Conservation (phyloP, 192 early-diverging fungal species). For the Dimargaris verticillata region DNA sequence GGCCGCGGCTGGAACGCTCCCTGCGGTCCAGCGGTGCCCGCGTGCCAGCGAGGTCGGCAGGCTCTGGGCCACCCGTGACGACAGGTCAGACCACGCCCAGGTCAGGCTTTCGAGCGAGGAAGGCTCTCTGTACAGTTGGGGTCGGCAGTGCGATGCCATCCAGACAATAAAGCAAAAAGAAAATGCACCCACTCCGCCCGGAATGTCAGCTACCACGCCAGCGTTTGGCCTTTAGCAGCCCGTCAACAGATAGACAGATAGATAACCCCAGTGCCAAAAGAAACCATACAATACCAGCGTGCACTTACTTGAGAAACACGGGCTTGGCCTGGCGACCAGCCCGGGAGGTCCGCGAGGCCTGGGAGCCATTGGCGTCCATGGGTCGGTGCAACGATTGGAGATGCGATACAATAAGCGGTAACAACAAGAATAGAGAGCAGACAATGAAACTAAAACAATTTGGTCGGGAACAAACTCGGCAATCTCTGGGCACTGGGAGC, state of each 20-base stretch:
- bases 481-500: no score
- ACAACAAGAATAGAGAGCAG: neutral
- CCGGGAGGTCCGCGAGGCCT: neutral
- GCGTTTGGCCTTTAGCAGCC: neutral
- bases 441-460: conserved; percentile 6
- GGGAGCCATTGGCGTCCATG: neutral
- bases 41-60: conserved; percentile 25
- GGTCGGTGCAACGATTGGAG: neutral
- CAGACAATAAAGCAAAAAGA: neutral
- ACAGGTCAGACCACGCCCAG: conserved; percentile 39
- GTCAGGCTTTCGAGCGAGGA: conserved; percentile 41
- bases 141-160: neutral
- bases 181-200: neutral
- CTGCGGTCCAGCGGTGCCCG: conserved; percentile 16
- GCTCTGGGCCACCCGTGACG: conserved; percentile 44
- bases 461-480: no score
- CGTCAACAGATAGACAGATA: neutral
- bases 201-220: neutral
- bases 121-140: conserved; percentile 29
- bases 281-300: neutral
- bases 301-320: conserved; percentile 1
- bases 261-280: neutral
- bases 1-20: conserved; percentile 15
- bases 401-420: neutral
- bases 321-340: neutral